phyloP scores from a whole-genome alignment of 1,284 basidiomycete genomes.

The Nidula niveotomentosa region DNA sequence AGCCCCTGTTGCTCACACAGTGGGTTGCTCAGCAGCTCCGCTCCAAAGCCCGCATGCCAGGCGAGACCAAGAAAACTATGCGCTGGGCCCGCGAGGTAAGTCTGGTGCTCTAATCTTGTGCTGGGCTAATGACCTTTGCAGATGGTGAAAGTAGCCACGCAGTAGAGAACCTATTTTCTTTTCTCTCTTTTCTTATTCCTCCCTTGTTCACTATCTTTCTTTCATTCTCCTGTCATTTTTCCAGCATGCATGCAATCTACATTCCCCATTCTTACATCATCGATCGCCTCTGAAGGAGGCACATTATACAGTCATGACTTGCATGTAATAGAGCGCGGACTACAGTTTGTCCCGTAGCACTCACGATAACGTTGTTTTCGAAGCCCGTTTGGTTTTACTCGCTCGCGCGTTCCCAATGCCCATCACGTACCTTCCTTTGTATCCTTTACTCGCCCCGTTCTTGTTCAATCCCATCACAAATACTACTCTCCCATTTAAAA shows the following conservation, averaged over 20 bases:
- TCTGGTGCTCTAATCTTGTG: slow-evolving; percentile 6
- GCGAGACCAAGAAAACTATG: slow-evolving; percentile 77
- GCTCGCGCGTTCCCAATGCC: neutral
- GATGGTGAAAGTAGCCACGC: slow-evolving; percentile 73
- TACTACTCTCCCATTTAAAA: slow-evolving; percentile 5
- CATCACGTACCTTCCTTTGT: slow-evolving; percentile 4
- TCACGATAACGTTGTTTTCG: slow-evolving; percentile 4
- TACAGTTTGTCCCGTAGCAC: slow-evolving; percentile 1
- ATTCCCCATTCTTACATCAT: slow-evolving; percentile 24
- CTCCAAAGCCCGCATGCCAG: slow-evolving; percentile 61
- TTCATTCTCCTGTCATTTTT: slow-evolving; percentile 13
- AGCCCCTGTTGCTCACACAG: slow-evolving; percentile 73
- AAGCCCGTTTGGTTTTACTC: neutral
- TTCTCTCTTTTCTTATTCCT: slow-evolving; percentile 16
- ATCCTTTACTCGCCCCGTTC: slow-evolving; percentile 3
- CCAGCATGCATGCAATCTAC: slow-evolving; percentile 43
- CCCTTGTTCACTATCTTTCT: slow-evolving; percentile 18
- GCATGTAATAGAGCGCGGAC: slow-evolving; percentile 17
- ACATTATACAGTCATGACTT: slow-evolving; percentile 18
- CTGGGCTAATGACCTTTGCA: slow-evolving; percentile 20
- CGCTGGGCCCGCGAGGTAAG: slow-evolving; percentile 83
- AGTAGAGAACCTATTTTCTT: slow-evolving; percentile 40
- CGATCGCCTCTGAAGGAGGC: slow-evolving; percentile 23
- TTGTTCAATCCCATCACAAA: slow-evolving; percentile 1
- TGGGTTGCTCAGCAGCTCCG: slow-evolving; percentile 86